Conservation (phyloP, 176 grass and related monocot genomes). For the Otatea glauca region DNA sequence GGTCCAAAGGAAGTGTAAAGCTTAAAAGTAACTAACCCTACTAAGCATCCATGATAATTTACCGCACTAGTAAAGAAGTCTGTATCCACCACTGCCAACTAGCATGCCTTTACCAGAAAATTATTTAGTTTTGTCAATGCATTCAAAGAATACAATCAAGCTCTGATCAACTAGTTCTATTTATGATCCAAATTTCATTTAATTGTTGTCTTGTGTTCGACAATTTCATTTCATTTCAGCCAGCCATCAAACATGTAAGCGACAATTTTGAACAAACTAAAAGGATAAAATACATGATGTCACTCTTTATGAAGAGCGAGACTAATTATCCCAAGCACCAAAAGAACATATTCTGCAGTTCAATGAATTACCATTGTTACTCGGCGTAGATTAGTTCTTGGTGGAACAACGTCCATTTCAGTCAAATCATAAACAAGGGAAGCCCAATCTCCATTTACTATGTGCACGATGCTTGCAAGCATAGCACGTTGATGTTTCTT, state of each 20-base stretch:
- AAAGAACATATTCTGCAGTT: not conserved
- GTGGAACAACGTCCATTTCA: constrained; percentile 82
- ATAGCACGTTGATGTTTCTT: constrained; percentile 91
- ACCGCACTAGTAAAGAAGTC: not conserved
- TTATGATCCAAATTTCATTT: not conserved
- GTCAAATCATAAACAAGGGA: constrained; percentile 89
- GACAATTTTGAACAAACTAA: constrained; percentile 8
- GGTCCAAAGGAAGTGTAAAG: not conserved
- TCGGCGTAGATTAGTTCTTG: constrained; percentile 75
- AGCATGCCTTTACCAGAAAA: not conserved
- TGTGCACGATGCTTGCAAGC: constrained; percentile 86
- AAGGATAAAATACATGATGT: constrained; percentile 8
- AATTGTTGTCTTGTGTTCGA: not conserved
- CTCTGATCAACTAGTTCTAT: not conserved
- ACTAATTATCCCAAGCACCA: not conserved
- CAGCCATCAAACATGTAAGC: not conserved
- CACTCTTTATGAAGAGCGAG: not conserved
- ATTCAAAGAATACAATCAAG: constrained; percentile 23
- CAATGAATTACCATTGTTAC: constrained; percentile 79
- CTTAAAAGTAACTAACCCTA: not conserved
- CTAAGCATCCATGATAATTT: not conserved
- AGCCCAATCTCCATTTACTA: constrained; percentile 93
- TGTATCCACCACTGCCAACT: constrained; percentile 3
- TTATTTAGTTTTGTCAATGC: not conserved
- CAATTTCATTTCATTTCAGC: constrained; percentile 33